phyloP scores from a whole-genome alignment of 2,329 filamentous ascomycete species.

The Amesomyces nigricolor region DNA sequence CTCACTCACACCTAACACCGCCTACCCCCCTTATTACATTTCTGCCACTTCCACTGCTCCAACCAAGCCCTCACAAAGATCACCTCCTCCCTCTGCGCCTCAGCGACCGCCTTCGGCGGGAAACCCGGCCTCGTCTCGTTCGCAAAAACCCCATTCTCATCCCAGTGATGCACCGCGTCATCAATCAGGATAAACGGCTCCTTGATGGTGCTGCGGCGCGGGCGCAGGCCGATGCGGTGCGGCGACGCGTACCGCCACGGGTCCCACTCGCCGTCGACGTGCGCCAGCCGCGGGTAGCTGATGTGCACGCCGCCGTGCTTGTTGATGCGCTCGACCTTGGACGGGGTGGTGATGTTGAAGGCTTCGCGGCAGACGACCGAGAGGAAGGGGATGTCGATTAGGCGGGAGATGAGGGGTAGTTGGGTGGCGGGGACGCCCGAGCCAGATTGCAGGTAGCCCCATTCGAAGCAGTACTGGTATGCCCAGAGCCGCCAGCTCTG shows the following conservation, averaged over 20 bases:
- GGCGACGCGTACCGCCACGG: constrained; percentile 73
- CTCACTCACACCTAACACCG: not conserved
- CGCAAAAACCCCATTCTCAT: constrained; percentile 61
- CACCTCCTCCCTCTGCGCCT: constrained; percentile 53
- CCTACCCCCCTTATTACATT: constrained; percentile 8
- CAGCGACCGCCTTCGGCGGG: constrained; percentile 53
- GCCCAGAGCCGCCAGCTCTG: constrained; percentile 44
- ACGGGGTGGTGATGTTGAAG: constrained; percentile 62
- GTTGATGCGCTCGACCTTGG: constrained; percentile 64
- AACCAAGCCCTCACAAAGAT: constrained; percentile 64
- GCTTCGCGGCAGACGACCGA: constrained; percentile 57
- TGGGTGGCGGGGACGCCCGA: constrained; percentile 58
- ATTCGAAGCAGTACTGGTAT: constrained; percentile 53
- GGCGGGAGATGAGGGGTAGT: constrained; percentile 66
- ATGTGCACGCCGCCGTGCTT: constrained; percentile 70
- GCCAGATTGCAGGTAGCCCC: constrained; percentile 72
- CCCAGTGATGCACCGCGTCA: constrained; percentile 77
- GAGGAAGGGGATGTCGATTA: constrained; percentile 58
- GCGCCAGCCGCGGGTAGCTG: constrained; percentile 67
- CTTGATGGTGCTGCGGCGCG: constrained; percentile 52
- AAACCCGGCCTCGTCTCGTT: constrained; percentile 55
- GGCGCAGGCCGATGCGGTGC: constrained; percentile 56
- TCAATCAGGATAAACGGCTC: constrained; percentile 70
- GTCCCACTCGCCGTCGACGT: constrained; percentile 71
- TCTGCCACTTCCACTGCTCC: constrained; percentile 45